Percentiles rank a stretch among this genome's conserved stretches.
Evolutionary conservation across 192 early-diverging fungal genomes (phyloP).

Genomic region (Endogone sp.): DNA sequence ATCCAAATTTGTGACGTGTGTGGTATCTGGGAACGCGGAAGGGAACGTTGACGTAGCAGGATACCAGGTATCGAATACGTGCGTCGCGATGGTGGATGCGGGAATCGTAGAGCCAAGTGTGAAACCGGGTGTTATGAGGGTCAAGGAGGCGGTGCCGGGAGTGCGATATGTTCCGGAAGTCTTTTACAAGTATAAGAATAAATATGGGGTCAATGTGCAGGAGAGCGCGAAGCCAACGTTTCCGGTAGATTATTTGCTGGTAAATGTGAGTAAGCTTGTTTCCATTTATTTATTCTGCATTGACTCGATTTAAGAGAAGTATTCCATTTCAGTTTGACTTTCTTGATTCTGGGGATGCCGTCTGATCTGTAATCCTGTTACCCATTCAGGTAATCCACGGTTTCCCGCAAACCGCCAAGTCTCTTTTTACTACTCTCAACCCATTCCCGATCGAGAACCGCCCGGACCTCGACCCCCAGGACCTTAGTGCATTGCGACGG

Average conservation of each 20-base stretch:
- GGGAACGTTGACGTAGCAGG: conserved; percentile 80
- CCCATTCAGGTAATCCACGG: conserved; percentile 72
- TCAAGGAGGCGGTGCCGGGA: conserved; percentile 60
- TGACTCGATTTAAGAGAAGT: background rate
- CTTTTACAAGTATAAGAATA: conserved; percentile 94
- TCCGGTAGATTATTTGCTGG: conserved; percentile 93
- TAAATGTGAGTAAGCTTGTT: conserved; percentile 75
- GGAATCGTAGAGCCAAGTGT: conserved; percentile 87
- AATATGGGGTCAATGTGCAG: conserved; percentile 85
- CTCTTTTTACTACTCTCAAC: conserved; percentile 62
- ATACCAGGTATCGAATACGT: conserved; percentile 91
- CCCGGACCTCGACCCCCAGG: conserved; percentile 47
- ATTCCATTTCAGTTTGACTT: conserved; percentile 6
- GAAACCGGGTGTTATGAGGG: conserved; percentile 82
- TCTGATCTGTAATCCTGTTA: background rate
- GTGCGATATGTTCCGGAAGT: conserved; percentile 94
- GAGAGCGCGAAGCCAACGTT: conserved; percentile 93
- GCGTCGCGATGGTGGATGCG: conserved; percentile 87
- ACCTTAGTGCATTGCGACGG: conserved; percentile 53
- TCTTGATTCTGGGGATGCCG: conserved; percentile 6
- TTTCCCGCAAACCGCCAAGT: conserved; percentile 75
- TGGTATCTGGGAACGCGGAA: conserved; percentile 87
- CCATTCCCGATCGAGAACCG: conserved; percentile 82
- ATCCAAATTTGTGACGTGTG: conserved; percentile 92
- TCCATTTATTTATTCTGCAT: no score